These are phyloP conservation scores for Allomyces arbusculus DNA, from an alignment of 192 early-diverging fungal genomes.

Conservation along the genomic window DNA sequence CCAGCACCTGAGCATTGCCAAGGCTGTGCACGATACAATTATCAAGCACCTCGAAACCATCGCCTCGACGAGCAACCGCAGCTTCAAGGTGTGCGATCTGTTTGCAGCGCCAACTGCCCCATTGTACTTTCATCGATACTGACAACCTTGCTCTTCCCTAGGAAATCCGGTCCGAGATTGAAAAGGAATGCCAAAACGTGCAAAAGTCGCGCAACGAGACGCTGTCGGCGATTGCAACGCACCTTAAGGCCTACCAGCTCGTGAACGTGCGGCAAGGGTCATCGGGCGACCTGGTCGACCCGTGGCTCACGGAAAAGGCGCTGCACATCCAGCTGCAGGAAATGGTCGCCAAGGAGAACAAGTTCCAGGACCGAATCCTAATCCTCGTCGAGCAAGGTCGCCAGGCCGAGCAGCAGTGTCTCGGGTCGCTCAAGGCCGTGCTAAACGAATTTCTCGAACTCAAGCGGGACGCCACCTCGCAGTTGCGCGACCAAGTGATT, in stretches of 20 bases:
- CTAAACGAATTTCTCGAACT: neutral
- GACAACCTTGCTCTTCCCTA: neutral
- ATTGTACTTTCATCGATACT: too few species aligned
- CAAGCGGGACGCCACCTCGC: neutral
- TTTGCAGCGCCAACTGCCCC: too few species aligned
- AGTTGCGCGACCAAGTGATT: neutral
- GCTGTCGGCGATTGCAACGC: neutral
- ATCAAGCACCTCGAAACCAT: neutral
- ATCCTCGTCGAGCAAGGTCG: neutral
- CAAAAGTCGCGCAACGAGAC: neutral
- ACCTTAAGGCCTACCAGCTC: neutral
- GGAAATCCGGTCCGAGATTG: neutral
- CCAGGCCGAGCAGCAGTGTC: neutral
- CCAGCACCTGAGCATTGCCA: neutral
- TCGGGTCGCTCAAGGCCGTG: neutral
- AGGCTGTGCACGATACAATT: neutral
- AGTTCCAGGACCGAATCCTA: neutral
- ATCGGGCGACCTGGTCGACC: neutral
- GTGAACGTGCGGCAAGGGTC: neutral
- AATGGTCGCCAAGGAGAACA: conserved; percentile 1
- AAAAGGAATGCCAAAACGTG: neutral
- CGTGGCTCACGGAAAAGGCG: conserved; percentile 5
- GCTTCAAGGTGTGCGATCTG: too few species aligned
- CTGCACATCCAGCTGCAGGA: conserved; percentile 1
- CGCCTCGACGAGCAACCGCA: too few species aligned